Evolutionary conservation across 2,329 filamentous ascomycete species (phyloP), one percentile per base, ranked within the genome.

Genomic region (Sporothrix brunneoviolacea): DNA sequence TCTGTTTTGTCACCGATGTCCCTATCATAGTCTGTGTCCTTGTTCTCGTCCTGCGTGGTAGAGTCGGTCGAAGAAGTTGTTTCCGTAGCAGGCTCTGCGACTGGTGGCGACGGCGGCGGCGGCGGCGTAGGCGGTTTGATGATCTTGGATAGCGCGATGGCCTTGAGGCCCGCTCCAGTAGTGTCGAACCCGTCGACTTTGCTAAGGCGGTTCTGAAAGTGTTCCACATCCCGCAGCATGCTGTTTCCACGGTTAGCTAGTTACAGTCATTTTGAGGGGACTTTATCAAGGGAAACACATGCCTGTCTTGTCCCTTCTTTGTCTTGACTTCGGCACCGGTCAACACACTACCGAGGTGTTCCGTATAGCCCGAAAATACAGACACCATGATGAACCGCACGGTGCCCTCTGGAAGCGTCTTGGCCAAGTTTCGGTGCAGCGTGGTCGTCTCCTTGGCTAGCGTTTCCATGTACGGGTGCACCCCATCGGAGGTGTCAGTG

Each of bases 391-490:
- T 95, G 70, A 88, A 81, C 48, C 78, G 75, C 2, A 95, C 83
- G 1, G 85, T 84, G 49, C 78, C 75, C 56, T 93, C 87, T 0
- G 86, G 84, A 21, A 96, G 71, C 64, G 94, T 85, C 63, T 89
- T 91, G 54, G 80, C 84, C 54, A 96, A 73, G 10, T 93, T 90
- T 49, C 88, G 84, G 62, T 95, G 86, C 55, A 96, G 70, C 1
- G 85, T 93, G 4, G 81, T 81, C 0, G 91, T 95, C 62, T 96
- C 91, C 65, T 90, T 94, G 8, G 82, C 83, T 48, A 96, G 68
- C 1, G 83, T 91, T 67, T 95, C 90, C 82, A 95, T 91, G 65
- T 91, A 94, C 1, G 80, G 64, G 59, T 84, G 88, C 7, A 77
- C 73, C 8, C 61, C 61, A 3, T 39, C 27, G 24, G 30, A 24